A percentile compares a stretch with the other conserved stretches of the same genome.
Conservation (phyloP, 116 monocot species). For the Phalaenopsis hybrid region DNA sequence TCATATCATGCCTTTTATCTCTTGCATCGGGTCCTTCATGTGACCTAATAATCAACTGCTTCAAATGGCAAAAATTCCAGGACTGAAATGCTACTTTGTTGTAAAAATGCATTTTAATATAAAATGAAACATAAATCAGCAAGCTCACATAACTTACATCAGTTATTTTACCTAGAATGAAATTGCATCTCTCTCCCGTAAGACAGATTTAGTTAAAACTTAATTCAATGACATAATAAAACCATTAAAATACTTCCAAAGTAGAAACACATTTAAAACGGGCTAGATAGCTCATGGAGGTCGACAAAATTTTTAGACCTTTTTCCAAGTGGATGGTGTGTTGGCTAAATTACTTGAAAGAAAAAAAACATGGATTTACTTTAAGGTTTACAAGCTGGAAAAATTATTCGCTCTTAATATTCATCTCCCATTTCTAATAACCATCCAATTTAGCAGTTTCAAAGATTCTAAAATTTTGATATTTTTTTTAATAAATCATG, state of each 20-base stretch:
- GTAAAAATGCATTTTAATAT: not conserved
- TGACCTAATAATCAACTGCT: constrained; percentile 92
- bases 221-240: no score
- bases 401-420: not conserved
- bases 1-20: constrained; percentile 62
- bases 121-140: not conserved
- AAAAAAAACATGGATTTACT: no score
- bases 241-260: no score
- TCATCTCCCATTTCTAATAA: not conserved
- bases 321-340: no score
- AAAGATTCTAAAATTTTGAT: not conserved
- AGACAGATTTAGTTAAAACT: no score
- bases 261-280: no score
- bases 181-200: no score
- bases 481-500: not conserved
- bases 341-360: no score
- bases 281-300: no score
- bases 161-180: no score
- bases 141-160: not conserved
- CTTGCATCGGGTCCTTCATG: constrained; percentile 99
- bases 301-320: no score
- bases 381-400: no score
- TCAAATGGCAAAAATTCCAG: constrained; percentile 23
- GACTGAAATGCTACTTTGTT: constrained; percentile 4
- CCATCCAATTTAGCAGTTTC: not conserved